A percentile compares a stretch with the other conserved stretches of the same genome.
These are phyloP conservation scores for Trichoderma endophyticum DNA, from an alignment of 2,329 filamentous ascomycete species.

Conservation along the genomic window DNA sequence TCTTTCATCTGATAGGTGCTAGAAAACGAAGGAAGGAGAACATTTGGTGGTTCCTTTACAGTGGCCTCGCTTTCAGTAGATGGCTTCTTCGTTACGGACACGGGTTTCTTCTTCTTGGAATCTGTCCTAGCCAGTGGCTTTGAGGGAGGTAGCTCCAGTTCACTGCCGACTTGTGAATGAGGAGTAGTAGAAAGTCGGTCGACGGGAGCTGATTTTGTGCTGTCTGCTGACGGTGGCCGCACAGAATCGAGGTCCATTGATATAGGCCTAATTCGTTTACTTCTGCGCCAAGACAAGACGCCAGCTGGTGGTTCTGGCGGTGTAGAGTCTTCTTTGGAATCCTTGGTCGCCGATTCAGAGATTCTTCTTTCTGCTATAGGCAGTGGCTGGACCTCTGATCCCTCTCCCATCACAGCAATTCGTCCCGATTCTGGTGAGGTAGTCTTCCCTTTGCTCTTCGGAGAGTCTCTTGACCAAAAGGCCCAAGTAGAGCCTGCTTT, in stretches of 20 bases:
- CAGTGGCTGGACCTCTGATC: slow-evolving; percentile 54
- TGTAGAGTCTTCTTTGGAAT: slow-evolving; percentile 26
- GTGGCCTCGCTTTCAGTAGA: slow-evolving; percentile 23
- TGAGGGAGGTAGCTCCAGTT: slow-evolving; percentile 14
- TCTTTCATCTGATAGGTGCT: slow-evolving; percentile 66
- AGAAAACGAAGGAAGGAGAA: slow-evolving; percentile 66
- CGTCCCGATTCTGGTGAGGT: slow-evolving; percentile 44
- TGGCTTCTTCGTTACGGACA: slow-evolving; percentile 20
- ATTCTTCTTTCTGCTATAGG: slow-evolving; percentile 45
- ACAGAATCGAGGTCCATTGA: slow-evolving; percentile 47
- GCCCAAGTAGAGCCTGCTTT: slow-evolving; percentile 69
- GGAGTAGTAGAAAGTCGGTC: background rate
- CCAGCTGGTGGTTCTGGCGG: slow-evolving; percentile 31
- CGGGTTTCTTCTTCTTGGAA: slow-evolving; percentile 22
- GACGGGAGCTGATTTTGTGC: slow-evolving; percentile 5
- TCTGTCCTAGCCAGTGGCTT: slow-evolving; percentile 18
- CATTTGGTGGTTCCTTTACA: slow-evolving; percentile 52
- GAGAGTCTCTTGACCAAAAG: slow-evolving; percentile 68
- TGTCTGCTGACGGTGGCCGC: slow-evolving; percentile 26
- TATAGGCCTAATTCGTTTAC: slow-evolving; percentile 45
- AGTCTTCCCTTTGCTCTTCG: slow-evolving; percentile 34
- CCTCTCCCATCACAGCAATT: slow-evolving; percentile 56
- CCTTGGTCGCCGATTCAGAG: slow-evolving; percentile 36
- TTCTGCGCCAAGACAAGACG: slow-evolving; percentile 38
- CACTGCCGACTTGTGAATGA: background rate